phyloP scores from a whole-genome alignment of 257 asterid species.

The Solanum peruvianum region DNA sequence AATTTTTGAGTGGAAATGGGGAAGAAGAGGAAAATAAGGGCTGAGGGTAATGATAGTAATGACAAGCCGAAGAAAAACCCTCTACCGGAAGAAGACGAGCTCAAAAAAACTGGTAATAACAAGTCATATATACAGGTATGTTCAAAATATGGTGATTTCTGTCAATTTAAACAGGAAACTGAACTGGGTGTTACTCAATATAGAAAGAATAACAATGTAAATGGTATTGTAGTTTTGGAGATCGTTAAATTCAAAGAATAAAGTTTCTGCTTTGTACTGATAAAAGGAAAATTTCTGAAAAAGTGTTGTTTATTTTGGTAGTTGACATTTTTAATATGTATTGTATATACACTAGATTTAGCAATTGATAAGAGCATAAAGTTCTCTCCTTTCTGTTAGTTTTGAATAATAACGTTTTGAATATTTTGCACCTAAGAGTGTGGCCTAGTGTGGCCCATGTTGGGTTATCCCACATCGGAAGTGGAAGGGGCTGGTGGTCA shows the following conservation, averaged over 20 bases:
- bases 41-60: not conserved
- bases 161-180: not conserved
- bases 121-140: not conserved
- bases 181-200: not conserved
- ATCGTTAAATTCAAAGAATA: not conserved
- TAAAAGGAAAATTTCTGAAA: not conserved
- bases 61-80: not conserved
- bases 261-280: not conserved
- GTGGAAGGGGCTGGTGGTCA: too few species aligned
- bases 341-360: too few species aligned
- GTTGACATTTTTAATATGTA: not conserved
- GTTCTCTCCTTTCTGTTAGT: not conserved
- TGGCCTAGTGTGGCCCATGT: too few species aligned
- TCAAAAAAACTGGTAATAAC: not conserved
- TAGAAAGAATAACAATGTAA: not conserved
- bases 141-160: not conserved
- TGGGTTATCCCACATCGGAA: too few species aligned
- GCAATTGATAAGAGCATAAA: not conserved
- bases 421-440: not conserved
- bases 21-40: not conserved
- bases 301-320: not conserved
- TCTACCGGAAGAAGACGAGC: not conserved
- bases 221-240: not conserved
- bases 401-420: not conserved
- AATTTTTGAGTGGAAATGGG: not conserved